Evolutionary conservation across 2,329 filamentous ascomycete species (phyloP).

Genomic region (Chaetomium globosum): DNA sequence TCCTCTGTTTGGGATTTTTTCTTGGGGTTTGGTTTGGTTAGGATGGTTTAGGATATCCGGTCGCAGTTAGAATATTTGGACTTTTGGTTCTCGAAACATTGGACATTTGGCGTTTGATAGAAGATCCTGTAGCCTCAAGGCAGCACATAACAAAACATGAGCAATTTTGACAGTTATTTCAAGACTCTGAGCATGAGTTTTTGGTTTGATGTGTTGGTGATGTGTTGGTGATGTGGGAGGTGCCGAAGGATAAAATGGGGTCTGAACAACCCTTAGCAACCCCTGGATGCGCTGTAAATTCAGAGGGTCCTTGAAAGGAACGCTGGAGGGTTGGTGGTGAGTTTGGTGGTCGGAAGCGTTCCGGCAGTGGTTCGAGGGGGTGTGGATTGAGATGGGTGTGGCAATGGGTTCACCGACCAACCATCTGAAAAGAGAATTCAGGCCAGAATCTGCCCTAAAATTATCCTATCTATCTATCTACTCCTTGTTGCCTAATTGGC

Average conservation of each 20-base stretch:
- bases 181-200: background rate
- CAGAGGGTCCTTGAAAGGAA: background rate
- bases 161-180: background rate
- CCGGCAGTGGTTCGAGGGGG: no score
- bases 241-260: background rate
- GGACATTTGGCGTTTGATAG: slow-evolving; percentile 14
- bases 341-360: background rate
- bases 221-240: background rate
- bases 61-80: slow-evolving; percentile 25
- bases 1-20: background rate
- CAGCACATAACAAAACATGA: background rate
- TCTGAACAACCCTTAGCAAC: background rate
- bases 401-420: background rate
- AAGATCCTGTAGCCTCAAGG: slow-evolving; percentile 24
- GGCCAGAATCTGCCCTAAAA: background rate
- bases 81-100: background rate
- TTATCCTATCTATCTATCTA: background rate
- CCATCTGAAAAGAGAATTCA: background rate
- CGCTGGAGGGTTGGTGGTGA: no score
- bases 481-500: no score
- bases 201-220: no score
- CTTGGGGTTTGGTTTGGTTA: slow-evolving; percentile 5
- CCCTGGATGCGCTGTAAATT: background rate
- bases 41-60: slow-evolving; percentile 18
- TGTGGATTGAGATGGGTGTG: no score